A percentile compares a stretch with the other conserved stretches of the same genome.
phyloP scores from a whole-genome alignment of 306 rosid species.

The Abrus precatorius region DNA sequence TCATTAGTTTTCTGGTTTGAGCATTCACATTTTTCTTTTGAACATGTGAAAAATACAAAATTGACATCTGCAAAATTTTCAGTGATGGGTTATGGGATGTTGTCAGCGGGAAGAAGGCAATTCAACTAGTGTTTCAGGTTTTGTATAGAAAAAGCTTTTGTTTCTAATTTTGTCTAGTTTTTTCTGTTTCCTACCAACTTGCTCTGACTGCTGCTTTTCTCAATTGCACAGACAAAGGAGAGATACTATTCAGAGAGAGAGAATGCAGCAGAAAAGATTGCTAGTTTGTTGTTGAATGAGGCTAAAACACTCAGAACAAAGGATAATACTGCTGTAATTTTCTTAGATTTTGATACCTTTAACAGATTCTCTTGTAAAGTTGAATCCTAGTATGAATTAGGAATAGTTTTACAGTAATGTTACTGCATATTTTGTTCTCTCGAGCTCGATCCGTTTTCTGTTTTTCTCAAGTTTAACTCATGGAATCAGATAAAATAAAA shows the following conservation, averaged over 20 bases:
- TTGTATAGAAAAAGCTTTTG: constrained; percentile 5
- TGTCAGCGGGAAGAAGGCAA: constrained; percentile 73
- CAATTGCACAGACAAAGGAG: constrained; percentile 70
- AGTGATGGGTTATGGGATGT: constrained; percentile 99
- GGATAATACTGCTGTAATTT: constrained; percentile 94
- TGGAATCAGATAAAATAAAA: constrained; percentile 21
- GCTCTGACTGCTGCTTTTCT: constrained; percentile 35
- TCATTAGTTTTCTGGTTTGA: constrained; percentile 8
- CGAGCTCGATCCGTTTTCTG: constrained; percentile 23
- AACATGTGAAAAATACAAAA: constrained; percentile 28
- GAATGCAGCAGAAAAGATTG: constrained; percentile 77
- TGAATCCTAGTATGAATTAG: constrained; percentile 67
- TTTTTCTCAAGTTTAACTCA: constrained; percentile 36
- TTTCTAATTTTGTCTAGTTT: not conserved
- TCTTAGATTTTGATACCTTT: constrained; percentile 83
- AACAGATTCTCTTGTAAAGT: constrained; percentile 77
- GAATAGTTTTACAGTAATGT: constrained; percentile 56
- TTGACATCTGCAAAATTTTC: constrained; percentile 50
- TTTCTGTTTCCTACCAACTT: constrained; percentile 2
- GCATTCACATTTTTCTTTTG: constrained; percentile 4
- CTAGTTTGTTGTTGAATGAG: constrained; percentile 84
- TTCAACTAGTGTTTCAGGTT: constrained; percentile 87
- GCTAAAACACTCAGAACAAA: constrained; percentile 94
- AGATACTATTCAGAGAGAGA: constrained; percentile 56
- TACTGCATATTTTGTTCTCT: constrained; percentile 46